Conservation (phyloP, 106 monocot species). For the Dioscorea alata region DNA sequence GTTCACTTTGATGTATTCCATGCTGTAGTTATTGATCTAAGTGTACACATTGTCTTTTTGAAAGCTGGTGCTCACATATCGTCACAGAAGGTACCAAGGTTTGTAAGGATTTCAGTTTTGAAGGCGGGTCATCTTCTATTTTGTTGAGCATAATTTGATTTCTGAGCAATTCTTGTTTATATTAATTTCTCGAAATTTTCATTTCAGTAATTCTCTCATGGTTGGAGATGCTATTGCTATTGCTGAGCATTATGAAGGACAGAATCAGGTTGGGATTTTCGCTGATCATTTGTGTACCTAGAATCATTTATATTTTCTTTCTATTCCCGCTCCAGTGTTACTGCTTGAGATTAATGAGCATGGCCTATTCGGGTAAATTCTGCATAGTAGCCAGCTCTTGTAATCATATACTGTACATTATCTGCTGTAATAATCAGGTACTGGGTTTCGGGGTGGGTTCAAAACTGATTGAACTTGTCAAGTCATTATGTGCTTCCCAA, state of each 20-base stretch:
- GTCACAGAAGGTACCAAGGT: conserved; percentile 79
- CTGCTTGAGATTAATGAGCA: too few relatives aligned
- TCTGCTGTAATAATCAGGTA: conserved; percentile 25
- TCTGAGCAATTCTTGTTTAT: conserved; percentile 3
- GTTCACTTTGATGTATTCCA: conserved; percentile 96
- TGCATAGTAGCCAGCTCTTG: too few relatives aligned
- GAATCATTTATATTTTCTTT: too few relatives aligned
- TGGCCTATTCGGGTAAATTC: too few relatives aligned
- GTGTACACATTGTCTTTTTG: conserved; percentile 65
- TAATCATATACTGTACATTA: background rate
- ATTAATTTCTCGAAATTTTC: conserved; percentile 4
- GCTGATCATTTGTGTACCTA: too few relatives aligned
- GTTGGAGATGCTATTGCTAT: conserved; percentile 17
- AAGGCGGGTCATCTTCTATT: background rate
- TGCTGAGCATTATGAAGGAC: conserved; percentile 18
- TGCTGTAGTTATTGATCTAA: conserved; percentile 82
- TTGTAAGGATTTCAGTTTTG: conserved; percentile 47
- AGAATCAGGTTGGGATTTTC: too few relatives aligned
- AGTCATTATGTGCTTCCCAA: conserved; percentile 57
- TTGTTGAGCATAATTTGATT: background rate
- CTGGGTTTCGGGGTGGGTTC: conserved; percentile 36
- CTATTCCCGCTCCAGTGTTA: too few relatives aligned
- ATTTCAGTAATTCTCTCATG: conserved; percentile 19
- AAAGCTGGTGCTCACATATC: conserved; percentile 54
- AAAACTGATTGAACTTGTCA: conserved; percentile 57